Evolutionary conservation across 2,329 filamentous ascomycete species (phyloP).

Genomic region (Talaromyces pinophilus): DNA sequence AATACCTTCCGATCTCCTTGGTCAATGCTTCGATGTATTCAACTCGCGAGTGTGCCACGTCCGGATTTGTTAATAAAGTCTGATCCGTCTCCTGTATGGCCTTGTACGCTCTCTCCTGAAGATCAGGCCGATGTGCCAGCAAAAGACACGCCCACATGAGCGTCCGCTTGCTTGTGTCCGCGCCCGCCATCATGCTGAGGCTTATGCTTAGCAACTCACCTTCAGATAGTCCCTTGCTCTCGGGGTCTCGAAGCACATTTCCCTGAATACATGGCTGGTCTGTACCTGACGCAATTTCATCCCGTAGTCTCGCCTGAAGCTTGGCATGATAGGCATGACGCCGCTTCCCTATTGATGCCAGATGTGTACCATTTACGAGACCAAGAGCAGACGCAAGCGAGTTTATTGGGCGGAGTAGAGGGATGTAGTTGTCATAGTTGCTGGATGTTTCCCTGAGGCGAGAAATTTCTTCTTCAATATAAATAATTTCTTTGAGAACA

Average conservation of each 20-base stretch:
- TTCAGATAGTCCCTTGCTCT: not conserved
- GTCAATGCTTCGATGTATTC: not conserved
- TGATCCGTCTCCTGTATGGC: not conserved
- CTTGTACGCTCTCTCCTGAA: not conserved
- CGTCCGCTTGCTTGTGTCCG: slow-evolving; percentile 16
- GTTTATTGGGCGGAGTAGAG: not conserved
- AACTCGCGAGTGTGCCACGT: not conserved
- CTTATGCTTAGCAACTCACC: slow-evolving; percentile 22
- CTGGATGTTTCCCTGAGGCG: not conserved
- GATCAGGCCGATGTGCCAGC: slow-evolving; percentile 21
- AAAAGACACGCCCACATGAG: slow-evolving; percentile 20
- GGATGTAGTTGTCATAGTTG: not conserved
- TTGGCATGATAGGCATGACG: not conserved
- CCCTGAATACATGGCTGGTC: not conserved
- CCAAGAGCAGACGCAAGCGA: not conserved
- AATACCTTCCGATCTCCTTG: not conserved
- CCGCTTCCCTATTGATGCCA: not conserved
- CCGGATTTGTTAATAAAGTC: not conserved
- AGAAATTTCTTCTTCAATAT: not conserved
- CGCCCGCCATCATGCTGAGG: slow-evolving; percentile 22
- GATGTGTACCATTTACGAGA: not conserved
- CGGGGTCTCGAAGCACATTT: not conserved
- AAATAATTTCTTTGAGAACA: not conserved
- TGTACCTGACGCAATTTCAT: not conserved
- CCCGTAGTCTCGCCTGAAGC: not conserved